Base-by-base conservation (phyloP, 805 yeast genomes). In the Saturnispora halmiae region DNA sequence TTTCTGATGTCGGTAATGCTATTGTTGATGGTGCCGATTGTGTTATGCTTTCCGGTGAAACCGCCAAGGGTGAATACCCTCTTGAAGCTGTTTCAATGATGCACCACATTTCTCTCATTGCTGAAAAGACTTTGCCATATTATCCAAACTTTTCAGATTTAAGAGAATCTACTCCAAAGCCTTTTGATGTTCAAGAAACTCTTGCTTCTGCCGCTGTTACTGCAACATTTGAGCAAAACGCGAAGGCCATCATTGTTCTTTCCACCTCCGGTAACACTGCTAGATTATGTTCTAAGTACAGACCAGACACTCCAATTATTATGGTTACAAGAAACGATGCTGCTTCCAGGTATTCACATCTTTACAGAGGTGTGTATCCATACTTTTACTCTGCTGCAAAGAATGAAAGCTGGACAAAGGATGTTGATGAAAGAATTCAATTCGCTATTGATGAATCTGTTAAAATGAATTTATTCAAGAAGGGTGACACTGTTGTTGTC, bases 51-150 rank as follows among this genome's bases (percentile, higher is more conserved):
- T 83, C 95, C 44, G 98, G 98, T 66, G 98, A 92, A 75, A 92
- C 98, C 58, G 98, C 98, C 61, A 92, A 92, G 80, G 98, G 98
- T 75, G 79, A 79, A 76, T 92, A 92, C 75, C 98, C 98, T 65
- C 67, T 80, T 50, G 95, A 92, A 74, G 95, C 98, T 49, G 98
- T 92, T 51, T 75, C 88, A 54, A 88, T 92, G 88, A 92, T 92
- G 98, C 96, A 88, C 72, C 90, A 88, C 75, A 92, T 96, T 50
- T 79, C 94, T 60, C 68, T 90, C 60, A 81, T 86, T 59, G 97
- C 98, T 58, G 98, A 92, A 76, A 83, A 82, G 73, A 95, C 95
- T 54, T 79, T 90, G 63, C 85, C 96, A 56, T 86, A 92, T 77
- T 75, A 70, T 56, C 65, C 73, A 29, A 71, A 81, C 50, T 87